Evolutionary conservation across 805 yeast species (phyloP), one percentile per base, ranked within the genome.

Genomic region (Suhomyces xylopsoci): DNA sequence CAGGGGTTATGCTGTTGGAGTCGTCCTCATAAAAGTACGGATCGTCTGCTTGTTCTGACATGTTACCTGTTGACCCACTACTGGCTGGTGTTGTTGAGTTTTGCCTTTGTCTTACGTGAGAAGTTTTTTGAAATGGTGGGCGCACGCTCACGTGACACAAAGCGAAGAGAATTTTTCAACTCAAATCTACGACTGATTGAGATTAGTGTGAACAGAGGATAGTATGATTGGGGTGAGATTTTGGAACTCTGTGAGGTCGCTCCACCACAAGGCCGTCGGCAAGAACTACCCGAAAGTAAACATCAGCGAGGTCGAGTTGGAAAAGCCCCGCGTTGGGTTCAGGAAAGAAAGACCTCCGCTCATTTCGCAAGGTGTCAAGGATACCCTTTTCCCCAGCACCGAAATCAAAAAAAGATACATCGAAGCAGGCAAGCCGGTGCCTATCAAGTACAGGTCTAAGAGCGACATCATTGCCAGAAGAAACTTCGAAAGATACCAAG

Each of bases 1-100:
- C 99, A 26, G 97, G 89, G 30, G 98, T 91, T 74, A 94, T 90
- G 57, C 68, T 64, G 57, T 61, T 61, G 65, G 86, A 82, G 55
- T 81, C 81, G 56, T 82, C 89, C 58, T 80, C 85, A 61, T 87
- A 92, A 67, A 84, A 85, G 69, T 89, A 88, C 48, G 85, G 88
- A 69, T 87, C 92, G 50, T 70, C 76, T 19, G 52, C 28, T 44
- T 19, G 32, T 42, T 36, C 32, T 49, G 45, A 42, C 45, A 42
- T 42, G 15, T 17, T 38, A 5, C 22, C 22, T 38, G 24, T 17
- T 17, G 14, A 38, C 42, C 24, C 22, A 38, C 24, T 20, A 25
- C 20, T 20, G 45, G 6, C 14, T 20, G 26, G 10, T 42, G 25
- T 22, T 20, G 25, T 42, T 42, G 45, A 22, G 30, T 20, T 20